Evolutionary conservation across 2,329 filamentous ascomycete species (phyloP).

Genomic region (Hypoxylon sp.): DNA sequence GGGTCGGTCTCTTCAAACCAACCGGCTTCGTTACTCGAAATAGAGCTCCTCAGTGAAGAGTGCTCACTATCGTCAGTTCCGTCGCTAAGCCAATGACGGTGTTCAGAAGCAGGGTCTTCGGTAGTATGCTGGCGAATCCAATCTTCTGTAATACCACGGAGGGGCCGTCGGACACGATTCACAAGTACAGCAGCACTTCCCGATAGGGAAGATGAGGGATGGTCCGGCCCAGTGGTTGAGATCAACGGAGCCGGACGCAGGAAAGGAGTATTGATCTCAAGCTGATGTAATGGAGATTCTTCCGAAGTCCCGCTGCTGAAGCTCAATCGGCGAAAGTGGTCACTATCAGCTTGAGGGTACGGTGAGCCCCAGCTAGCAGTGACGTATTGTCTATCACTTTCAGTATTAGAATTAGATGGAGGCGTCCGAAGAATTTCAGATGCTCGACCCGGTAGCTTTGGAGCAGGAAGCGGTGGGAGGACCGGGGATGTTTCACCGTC

Average conservation of each 20-base stretch:
- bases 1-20: conserved; percentile 66
- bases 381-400: conserved; percentile 64
- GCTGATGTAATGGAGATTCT: conserved; percentile 72
- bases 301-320: conserved; percentile 73
- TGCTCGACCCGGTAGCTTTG: conserved; percentile 70
- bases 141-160: conserved; percentile 80
- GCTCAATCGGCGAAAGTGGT: conserved; percentile 65
- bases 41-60: conserved; percentile 80
- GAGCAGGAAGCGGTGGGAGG: conserved; percentile 71
- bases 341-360: conserved; percentile 77
- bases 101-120: conserved; percentile 77
- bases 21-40: conserved; percentile 63
- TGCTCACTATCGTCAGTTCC: conserved; percentile 79
- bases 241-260: conserved; percentile 69
- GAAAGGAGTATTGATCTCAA: conserved; percentile 75
- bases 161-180: conserved; percentile 72
- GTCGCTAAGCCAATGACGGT: conserved; percentile 88
- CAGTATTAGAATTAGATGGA: conserved; percentile 50
- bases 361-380: conserved; percentile 95
- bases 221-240: conserved; percentile 57
- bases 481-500: conserved; percentile 68
- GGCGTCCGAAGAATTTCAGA: conserved; percentile 68
- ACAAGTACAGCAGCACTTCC: conserved; percentile 73
- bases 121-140: conserved; percentile 90
- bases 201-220: conserved; percentile 54